Percentiles rank a stretch among this genome's conserved stretches.
These are phyloP conservation scores for Rheum nobile DNA, from an alignment of 148 eudicot genomes.

Conservation along the genomic window DNA sequence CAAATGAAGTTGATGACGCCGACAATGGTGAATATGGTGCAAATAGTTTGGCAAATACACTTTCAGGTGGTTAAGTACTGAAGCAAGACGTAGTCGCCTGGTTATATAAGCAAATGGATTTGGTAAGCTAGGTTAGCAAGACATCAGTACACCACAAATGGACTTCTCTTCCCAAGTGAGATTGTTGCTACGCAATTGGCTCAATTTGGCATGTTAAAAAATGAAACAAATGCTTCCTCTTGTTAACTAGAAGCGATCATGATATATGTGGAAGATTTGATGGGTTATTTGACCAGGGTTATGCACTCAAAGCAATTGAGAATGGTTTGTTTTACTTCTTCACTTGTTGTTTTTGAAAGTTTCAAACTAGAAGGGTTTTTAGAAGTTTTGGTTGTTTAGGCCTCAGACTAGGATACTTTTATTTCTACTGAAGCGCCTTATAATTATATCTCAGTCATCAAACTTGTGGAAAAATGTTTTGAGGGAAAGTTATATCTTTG, in stretches of 20 bases:
- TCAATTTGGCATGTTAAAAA: background rate
- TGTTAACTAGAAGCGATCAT: background rate
- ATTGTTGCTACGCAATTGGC: background rate
- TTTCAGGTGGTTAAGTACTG: background rate
- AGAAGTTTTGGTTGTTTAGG: background rate
- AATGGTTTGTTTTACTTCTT: background rate
- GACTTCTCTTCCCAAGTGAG: background rate
- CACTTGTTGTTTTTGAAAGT: background rate
- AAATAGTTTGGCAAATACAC: background rate
- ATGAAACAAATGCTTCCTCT: too few relatives aligned
- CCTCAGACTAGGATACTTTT: background rate
- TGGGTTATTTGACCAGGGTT: background rate
- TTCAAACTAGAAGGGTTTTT: too few relatives aligned
- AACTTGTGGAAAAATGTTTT: background rate
- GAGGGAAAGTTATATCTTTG: background rate
- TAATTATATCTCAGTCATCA: background rate
- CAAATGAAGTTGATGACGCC: background rate
- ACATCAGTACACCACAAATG: background rate
- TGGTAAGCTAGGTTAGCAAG: background rate
- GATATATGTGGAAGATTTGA: background rate
- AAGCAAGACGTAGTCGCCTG: background rate
- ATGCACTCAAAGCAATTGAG: background rate
- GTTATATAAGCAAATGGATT: background rate
- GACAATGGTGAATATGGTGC: background rate
- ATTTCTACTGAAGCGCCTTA: background rate